phyloP scores from a whole-genome alignment of 306 rosid species.

The Sicyos edulis region DNA sequence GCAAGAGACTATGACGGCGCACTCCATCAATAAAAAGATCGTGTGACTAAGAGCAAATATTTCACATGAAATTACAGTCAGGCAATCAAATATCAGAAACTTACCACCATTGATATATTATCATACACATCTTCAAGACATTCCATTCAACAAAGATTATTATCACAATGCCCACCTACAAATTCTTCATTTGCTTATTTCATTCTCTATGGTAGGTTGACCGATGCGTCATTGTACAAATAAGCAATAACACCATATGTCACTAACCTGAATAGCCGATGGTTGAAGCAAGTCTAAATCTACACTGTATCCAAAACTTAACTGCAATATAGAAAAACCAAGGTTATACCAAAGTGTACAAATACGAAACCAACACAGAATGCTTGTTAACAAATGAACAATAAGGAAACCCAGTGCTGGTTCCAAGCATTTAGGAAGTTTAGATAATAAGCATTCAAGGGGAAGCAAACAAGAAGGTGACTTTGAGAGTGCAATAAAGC shows the following conservation, averaged over 20 bases:
- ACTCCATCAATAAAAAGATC: background rate
- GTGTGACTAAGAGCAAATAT: background rate
- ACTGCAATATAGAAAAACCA: background rate
- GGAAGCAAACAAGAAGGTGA: background rate
- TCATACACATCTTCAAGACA: background rate
- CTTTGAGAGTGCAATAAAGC: background rate
- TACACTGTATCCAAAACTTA: background rate
- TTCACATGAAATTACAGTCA: conserved; percentile 7
- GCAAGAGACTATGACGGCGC: background rate
- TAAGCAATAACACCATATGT: background rate
- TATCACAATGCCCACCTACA: background rate
- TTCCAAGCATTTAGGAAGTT: background rate
- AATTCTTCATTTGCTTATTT: background rate
- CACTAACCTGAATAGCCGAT: background rate
- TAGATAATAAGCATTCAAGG: background rate
- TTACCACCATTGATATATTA: background rate
- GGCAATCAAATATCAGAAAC: background rate
- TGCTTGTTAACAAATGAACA: background rate
- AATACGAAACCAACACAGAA: background rate
- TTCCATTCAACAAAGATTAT: background rate
- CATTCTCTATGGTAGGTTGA: background rate
- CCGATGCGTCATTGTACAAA: background rate
- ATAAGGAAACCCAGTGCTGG: background rate
- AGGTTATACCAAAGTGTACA: background rate
- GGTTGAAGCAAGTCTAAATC: background rate